Conservation (phyloP, 768 basidiomycete genomes). For the Neoboletus magnificus region DNA sequence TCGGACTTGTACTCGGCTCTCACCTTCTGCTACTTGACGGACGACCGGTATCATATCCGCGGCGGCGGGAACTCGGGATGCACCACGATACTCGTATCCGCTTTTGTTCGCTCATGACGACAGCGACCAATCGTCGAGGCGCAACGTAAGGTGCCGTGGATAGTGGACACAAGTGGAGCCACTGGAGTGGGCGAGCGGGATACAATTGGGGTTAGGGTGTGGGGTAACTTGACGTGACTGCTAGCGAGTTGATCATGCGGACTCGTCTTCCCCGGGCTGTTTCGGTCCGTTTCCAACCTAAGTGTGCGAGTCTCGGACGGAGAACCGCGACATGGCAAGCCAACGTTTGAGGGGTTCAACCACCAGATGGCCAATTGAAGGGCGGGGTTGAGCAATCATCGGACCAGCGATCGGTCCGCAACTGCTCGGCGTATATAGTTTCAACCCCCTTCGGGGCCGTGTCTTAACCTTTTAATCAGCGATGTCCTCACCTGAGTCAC, state of each 20-base stretch:
- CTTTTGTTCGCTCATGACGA: neutral
- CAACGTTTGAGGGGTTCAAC: neutral
- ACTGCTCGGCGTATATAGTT: neutral
- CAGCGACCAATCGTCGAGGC: neutral
- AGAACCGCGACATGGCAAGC: neutral
- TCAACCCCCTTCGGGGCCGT: neutral
- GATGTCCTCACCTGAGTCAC: constrained; percentile 17
- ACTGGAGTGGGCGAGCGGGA: constrained; percentile 2
- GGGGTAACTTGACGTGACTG: neutral
- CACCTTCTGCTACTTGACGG: neutral
- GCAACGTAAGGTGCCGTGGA: neutral
- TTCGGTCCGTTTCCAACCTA: neutral
- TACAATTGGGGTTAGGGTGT: neutral
- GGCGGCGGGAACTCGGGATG: neutral
- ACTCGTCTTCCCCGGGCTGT: neutral
- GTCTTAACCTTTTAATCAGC: neutral
- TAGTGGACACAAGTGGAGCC: neutral
- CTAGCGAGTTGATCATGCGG: constrained; percentile 11
- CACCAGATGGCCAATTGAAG: neutral
- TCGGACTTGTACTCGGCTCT: neutral
- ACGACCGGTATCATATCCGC: neutral
- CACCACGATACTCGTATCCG: neutral
- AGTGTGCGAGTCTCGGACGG: neutral
- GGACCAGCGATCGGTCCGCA: neutral
- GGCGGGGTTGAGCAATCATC: neutral